Evolutionary conservation across 495 filamentous ascomycete genomes (phyloP).

Genomic region (Geopyxis carbonaria): DNA sequence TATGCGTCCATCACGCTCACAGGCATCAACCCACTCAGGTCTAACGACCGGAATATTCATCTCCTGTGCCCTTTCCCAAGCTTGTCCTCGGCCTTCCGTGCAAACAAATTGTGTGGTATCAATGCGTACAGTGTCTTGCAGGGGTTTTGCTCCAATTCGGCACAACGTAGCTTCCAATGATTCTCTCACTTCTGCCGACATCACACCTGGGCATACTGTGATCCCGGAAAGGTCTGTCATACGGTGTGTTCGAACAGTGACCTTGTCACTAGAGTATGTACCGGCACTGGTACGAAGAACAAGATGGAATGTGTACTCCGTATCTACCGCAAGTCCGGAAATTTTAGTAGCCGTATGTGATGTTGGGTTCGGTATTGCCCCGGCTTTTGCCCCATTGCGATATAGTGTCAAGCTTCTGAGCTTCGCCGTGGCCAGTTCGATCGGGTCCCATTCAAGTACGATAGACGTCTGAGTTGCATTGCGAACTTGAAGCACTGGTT

Average conservation of each 20-base stretch:
- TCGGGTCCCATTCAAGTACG: slow-evolving; percentile 95
- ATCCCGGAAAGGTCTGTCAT: slow-evolving; percentile 97
- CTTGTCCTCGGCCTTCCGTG: slow-evolving; percentile 74
- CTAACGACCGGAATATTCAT: slow-evolving; percentile 98
- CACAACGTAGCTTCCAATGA: slow-evolving; percentile 57
- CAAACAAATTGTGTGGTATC: slow-evolving; percentile 99
- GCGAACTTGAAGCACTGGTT: slow-evolving; percentile 71
- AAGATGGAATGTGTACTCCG: slow-evolving; percentile 87
- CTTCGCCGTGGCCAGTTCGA: slow-evolving; percentile 80
- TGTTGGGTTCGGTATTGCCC: slow-evolving; percentile 70
- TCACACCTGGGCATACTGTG: slow-evolving; percentile 78
- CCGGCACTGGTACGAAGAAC: slow-evolving; percentile 84
- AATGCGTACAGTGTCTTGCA: slow-evolving; percentile 80
- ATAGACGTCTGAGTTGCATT: slow-evolving; percentile 95
- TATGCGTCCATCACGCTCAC: slow-evolving; percentile 82
- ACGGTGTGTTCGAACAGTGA: slow-evolving; percentile 83
- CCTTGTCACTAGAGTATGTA: slow-evolving; percentile 62
- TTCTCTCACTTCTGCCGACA: slow-evolving; percentile 59
- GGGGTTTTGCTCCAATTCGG: slow-evolving; percentile 67
- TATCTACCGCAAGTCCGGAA: slow-evolving; percentile 85
- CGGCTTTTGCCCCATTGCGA: slow-evolving; percentile 89
- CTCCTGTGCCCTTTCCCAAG: slow-evolving; percentile 91
- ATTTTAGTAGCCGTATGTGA: slow-evolving; percentile 90
- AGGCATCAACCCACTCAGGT: slow-evolving; percentile 91
- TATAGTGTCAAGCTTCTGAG: slow-evolving; percentile 76